Evolutionary conservation across 352 stramenopile species (phyloP).

Genomic region (Globisporangium splendens): DNA sequence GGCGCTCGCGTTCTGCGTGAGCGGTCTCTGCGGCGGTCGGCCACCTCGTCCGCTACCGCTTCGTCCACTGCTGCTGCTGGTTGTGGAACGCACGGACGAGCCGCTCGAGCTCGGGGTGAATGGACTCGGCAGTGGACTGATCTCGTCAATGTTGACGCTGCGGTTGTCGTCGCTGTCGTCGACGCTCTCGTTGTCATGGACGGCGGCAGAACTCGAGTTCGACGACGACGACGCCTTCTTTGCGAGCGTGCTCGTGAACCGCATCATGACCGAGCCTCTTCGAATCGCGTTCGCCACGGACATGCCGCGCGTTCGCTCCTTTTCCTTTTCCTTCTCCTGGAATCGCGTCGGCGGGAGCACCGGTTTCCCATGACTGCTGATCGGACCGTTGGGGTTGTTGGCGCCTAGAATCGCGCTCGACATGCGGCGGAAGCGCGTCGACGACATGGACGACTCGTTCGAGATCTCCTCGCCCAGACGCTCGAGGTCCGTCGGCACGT

Average conservation of each 20-base stretch:
- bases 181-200: conserved; percentile 1
- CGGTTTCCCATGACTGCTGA: too few relatives aligned
- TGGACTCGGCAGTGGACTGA: conserved; percentile 4
- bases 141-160: conserved; percentile 17
- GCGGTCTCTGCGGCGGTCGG: conserved; percentile 21
- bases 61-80: conserved; percentile 9
- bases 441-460: conserved; percentile 14
- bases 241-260: conserved; percentile 9
- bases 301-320: conserved; percentile 17
- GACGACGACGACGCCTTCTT: conserved; percentile 2
- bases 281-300: conserved; percentile 23
- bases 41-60: too few relatives aligned
- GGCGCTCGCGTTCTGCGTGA: conserved; percentile 29
- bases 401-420: conserved; percentile 13
- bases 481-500: conserved; percentile 19
- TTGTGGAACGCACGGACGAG: conserved; percentile 8
- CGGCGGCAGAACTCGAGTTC: too few relatives aligned
- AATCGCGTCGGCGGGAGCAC: too few relatives aligned
- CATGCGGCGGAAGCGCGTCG: conserved; percentile 19
- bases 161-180: conserved; percentile 1
- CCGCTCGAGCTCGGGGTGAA: conserved; percentile 3
- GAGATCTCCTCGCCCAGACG: conserved; percentile 13
- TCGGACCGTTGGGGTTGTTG: background rate
- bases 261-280: conserved; percentile 15
- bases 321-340: too few relatives aligned